Percentiles rank a stretch among this genome's conserved stretches.
phyloP scores from a whole-genome alignment of 495 filamentous ascomycete species.

The Hypoxylon perforatum region DNA sequence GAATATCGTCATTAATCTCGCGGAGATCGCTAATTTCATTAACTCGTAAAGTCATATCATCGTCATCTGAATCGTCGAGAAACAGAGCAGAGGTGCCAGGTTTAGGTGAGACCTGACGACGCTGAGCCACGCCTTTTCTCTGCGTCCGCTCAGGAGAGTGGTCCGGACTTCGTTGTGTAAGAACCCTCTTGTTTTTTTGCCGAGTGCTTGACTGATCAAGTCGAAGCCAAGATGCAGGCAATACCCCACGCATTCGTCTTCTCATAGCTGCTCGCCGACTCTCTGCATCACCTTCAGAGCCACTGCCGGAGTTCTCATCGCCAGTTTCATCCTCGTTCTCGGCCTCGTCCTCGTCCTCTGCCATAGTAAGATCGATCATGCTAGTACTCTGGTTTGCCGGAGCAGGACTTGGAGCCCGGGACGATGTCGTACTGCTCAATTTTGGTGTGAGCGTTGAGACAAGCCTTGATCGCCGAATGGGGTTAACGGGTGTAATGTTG shows the following conservation, averaged over 20 bases:
- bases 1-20: slow-evolving; percentile 5
- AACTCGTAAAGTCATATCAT: slow-evolving; percentile 42
- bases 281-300: slow-evolving; percentile 57
- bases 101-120: slow-evolving; percentile 42
- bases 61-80: slow-evolving; percentile 63
- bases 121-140: slow-evolving; percentile 68
- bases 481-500: slow-evolving; percentile 21
- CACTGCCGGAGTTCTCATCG: slow-evolving; percentile 36
- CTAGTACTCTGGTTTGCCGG: slow-evolving; percentile 34
- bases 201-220: slow-evolving; percentile 66
- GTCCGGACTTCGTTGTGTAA: slow-evolving; percentile 54
- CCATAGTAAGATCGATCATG: slow-evolving; percentile 41
- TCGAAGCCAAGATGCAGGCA: slow-evolving; percentile 91
- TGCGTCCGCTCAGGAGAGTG: slow-evolving; percentile 43
- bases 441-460: slow-evolving; percentile 32
- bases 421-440: slow-evolving; percentile 37
- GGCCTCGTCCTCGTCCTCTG: slow-evolving; percentile 26
- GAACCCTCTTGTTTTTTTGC: slow-evolving; percentile 32
- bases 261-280: slow-evolving; percentile 52
- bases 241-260: slow-evolving; percentile 78
- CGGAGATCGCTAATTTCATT: slow-evolving; percentile 29
- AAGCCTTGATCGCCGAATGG: slow-evolving; percentile 10
- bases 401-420: slow-evolving; percentile 38
- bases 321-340: slow-evolving; percentile 22
- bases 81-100: slow-evolving; percentile 43